Evolutionary conservation across 2,329 filamentous ascomycete genomes (phyloP), one percentile per base, ranked within the genome.

Genomic region (Colletotrichum gloeosporioides): DNA sequence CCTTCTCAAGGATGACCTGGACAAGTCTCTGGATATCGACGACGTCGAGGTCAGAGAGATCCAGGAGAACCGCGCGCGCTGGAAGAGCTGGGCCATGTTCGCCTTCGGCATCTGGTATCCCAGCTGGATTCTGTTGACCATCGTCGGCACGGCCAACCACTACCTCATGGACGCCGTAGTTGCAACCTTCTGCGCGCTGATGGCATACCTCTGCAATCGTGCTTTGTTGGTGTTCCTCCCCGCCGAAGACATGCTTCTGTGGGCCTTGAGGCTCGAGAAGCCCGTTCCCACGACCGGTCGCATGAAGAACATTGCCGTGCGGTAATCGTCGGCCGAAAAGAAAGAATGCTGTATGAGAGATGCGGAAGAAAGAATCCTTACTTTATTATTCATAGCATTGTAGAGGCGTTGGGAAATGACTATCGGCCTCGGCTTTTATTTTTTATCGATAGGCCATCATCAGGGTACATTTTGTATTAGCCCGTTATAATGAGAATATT

Each of bases 141-240:
- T 93, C 75, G 88, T 93, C 32, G 89, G 91, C 18, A 93, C 91
- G 0, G 91, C 91, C 39, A 93, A 93, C 79, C 91, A 89, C 79
- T 89, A 94, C 81, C 89, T 93, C 63, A 87, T 94, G 6, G 93
- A 95, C 82, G 92, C 93, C 0, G 86, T 93, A 25, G 93, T 92
- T 2, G 92, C 93, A 0, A 88, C 90, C 1, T 79, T 90, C 22
- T 92, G 94, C 4, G 93, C 92, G 63, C 86, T 87, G 1, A 78
- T 93, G 12, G 91, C 91, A 0, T 94, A 92, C 89, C 78, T 84
- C 69, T 86, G 85, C 75, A 90, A 90, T 78, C 83, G 86, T 18
- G 81, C 86, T 16, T 79, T 94, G 69, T 81, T 94, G 75, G 93
- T 92, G 76, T 82, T 94, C 76, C 79, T 94, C 36, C 89, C 89